Conservation (phyloP, 768 basidiomycete genomes). For the Jaapia argillacea region DNA sequence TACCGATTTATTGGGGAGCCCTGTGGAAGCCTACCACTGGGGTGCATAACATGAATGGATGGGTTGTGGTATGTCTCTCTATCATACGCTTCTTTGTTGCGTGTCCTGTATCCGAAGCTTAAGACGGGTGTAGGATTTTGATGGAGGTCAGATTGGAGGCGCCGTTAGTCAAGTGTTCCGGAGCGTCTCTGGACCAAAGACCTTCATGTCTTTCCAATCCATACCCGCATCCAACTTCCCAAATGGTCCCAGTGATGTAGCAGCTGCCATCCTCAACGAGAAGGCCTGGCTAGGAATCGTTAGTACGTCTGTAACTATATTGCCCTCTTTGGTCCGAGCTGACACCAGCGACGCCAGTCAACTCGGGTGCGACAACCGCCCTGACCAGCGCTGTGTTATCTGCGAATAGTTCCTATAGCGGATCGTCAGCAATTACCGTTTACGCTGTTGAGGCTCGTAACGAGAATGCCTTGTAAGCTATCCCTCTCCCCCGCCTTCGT, state of each 20-base stretch:
- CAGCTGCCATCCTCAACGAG: conserved; percentile 36
- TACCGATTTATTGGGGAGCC: conserved; percentile 55
- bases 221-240: conserved; percentile 33
- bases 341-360: conserved; percentile 24
- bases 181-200: conserved; percentile 15
- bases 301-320: conserved; percentile 24
- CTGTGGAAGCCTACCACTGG: conserved; percentile 32
- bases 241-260: conserved; percentile 31
- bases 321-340: conserved; percentile 18
- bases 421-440: conserved; percentile 37
- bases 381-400: conserved; percentile 12
- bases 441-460: conserved; percentile 41
- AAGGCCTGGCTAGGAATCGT: conserved; percentile 44
- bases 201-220: conserved; percentile 35
- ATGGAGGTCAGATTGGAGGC: conserved; percentile 42
- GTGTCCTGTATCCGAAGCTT: too few relatives aligned
- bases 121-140: conserved; percentile 67
- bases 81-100: neutral
- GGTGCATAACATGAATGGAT: conserved; percentile 36
- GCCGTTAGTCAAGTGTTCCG: conserved; percentile 30
- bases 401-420: conserved; percentile 33
- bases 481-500: neutral
- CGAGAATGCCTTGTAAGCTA: conserved; percentile 43
- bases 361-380: conserved; percentile 16
- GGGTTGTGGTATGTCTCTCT: conserved; percentile 39